Percentiles rank a stretch among this genome's conserved stretches.
Evolutionary conservation across 176 grass and related monocot species (phyloP).

Genomic region (Elaeis guineensis): DNA sequence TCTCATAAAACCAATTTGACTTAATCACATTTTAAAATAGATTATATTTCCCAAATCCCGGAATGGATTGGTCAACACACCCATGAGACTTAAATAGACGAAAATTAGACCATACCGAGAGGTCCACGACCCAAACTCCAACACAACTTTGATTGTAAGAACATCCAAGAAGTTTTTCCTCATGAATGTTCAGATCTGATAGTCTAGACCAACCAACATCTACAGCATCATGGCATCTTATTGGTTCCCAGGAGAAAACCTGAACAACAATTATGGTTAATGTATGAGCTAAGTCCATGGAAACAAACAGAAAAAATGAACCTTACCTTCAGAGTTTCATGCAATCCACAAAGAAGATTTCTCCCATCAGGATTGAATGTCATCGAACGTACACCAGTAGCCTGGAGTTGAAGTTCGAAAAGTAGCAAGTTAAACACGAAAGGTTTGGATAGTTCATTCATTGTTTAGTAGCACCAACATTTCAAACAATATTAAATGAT

Average conservation of each 20-base stretch:
- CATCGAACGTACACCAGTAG: conserved; percentile 84
- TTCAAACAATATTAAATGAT: too few species aligned
- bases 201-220: conserved; percentile 96
- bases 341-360: conserved; percentile 85
- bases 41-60: too few species aligned
- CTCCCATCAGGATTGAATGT: conserved; percentile 95
- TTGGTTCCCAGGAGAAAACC: conserved; percentile 98
- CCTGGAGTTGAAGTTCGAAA: conserved; percentile 36
- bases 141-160: conserved; percentile 99
- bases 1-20: too few species aligned
- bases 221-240: conserved; percentile 85
- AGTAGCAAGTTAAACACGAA: not conserved
- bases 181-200: conserved; percentile 95
- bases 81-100: not conserved
- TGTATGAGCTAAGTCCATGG: too few species aligned
- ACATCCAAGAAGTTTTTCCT: conserved; percentile 97
- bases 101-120: conserved; percentile 41
- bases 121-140: conserved; percentile 97
- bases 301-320: conserved; percentile 6
- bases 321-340: conserved; percentile 84
- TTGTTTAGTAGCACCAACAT: too few species aligned
- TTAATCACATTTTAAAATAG: too few species aligned
- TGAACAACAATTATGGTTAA: conserved; percentile 30
- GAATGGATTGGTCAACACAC: too few species aligned
- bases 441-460: too few species aligned